Percentiles rank a stretch among this genome's conserved stretches.
These are phyloP conservation scores for Plectosphaerella plurivora DNA, from an alignment of 2,329 filamentous ascomycete genomes.

Conservation along the genomic window DNA sequence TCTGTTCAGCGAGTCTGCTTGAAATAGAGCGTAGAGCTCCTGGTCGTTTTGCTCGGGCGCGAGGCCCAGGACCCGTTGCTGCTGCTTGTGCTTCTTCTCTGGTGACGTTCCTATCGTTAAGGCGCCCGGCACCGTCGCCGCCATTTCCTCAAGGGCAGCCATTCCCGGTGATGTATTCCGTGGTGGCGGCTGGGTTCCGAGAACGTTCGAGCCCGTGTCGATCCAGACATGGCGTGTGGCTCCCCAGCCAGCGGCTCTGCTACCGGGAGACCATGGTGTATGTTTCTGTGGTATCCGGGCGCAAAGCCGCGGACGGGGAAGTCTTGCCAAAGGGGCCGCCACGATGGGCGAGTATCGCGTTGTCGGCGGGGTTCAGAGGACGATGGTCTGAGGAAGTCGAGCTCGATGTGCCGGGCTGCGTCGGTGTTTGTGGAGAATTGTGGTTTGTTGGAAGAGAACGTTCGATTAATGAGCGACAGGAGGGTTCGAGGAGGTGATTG, in stretches of 20 bases:
- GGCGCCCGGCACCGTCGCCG: slow-evolving; percentile 16
- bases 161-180: slow-evolving; percentile 5
- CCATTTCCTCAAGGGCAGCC: slow-evolving; percentile 14
- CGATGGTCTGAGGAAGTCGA: not conserved
- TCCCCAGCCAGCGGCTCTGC: slow-evolving; percentile 28
- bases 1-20: slow-evolving; percentile 13
- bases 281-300: slow-evolving; percentile 33
- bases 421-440: no score
- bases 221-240: slow-evolving; percentile 23
- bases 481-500: not conserved
- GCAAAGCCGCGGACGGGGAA: slow-evolving; percentile 36
- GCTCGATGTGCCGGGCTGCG: slow-evolving; percentile 3
- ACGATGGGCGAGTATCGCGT: slow-evolving; percentile 6
- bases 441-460: no score
- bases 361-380: slow-evolving; percentile 2
- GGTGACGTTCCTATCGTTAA: slow-evolving; percentile 7
- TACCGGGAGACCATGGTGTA: slow-evolving; percentile 36
- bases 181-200: slow-evolving; percentile 3
- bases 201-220: slow-evolving; percentile 17
- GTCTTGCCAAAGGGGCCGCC: slow-evolving; percentile 22
- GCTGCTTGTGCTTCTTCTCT: slow-evolving; percentile 1
- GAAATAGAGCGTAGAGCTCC: slow-evolving; percentile 13
- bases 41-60: slow-evolving; percentile 6
- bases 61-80: slow-evolving; percentile 7
- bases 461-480: no score